phyloP scores from a whole-genome alignment of 805 yeast genomes.

The Ogataea neopini region DNA sequence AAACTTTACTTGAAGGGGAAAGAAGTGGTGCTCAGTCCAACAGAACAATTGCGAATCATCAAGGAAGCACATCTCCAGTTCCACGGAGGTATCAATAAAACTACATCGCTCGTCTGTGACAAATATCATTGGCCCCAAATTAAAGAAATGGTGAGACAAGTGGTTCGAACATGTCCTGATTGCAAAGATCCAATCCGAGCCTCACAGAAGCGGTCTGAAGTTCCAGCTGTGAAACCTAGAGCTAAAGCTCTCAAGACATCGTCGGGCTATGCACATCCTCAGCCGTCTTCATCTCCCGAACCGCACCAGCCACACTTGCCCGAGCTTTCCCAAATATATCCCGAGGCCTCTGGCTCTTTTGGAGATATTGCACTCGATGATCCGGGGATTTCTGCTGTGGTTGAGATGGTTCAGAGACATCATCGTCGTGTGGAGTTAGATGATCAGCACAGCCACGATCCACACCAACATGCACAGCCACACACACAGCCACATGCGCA shows the following conservation, averaged over 20 bases:
- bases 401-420: constrained; percentile 52
- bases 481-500: constrained; percentile 5
- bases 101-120: constrained; percentile 75
- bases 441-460: constrained; percentile 10
- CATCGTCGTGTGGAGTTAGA: constrained; percentile 17
- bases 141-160: constrained; percentile 81
- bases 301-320: constrained; percentile 15
- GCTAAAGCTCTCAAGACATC: constrained; percentile 4
- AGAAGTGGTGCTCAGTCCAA: constrained; percentile 80
- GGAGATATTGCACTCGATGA: constrained; percentile 44
- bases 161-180: constrained; percentile 70
- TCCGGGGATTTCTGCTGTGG: constrained; percentile 53
- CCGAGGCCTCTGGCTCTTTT: constrained; percentile 30
- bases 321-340: constrained; percentile 16
- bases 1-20: constrained; percentile 73
- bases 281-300: constrained; percentile 13
- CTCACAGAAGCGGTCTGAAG: constrained; percentile 20
- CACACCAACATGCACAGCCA: background rate
- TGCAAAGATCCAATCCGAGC: constrained; percentile 51
- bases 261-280: constrained; percentile 6
- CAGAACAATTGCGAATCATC: constrained; percentile 72
- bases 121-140: constrained; percentile 90
- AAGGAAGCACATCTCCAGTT: constrained; percentile 61
- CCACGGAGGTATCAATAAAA: constrained; percentile 88
- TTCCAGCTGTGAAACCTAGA: constrained; percentile 14